Evolutionary conservation across 1,284 basidiomycete genomes (phyloP).

Genomic region (Cryptococcus hybrid): DNA sequence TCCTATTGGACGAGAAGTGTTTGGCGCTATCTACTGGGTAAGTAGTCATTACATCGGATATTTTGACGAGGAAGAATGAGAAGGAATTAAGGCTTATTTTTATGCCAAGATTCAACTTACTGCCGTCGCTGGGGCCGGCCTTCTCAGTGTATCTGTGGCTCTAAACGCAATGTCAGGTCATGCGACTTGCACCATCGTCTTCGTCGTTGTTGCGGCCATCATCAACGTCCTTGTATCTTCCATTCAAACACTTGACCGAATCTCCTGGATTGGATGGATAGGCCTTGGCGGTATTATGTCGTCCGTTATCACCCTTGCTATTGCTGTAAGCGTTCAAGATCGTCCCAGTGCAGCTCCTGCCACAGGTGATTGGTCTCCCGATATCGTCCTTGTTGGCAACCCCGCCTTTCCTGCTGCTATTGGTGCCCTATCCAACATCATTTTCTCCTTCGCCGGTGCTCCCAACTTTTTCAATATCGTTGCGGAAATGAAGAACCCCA

Average conservation of each 20-base stretch:
- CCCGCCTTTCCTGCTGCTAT: slow-evolving; percentile 41
- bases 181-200: slow-evolving; percentile 44
- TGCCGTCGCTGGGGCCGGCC: slow-evolving; percentile 30
- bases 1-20: slow-evolving; percentile 32
- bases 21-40: slow-evolving; percentile 30
- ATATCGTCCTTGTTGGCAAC: slow-evolving; percentile 29
- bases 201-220: slow-evolving; percentile 32
- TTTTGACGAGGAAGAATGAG: no score
- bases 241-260: slow-evolving; percentile 37
- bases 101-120: slow-evolving; percentile 6
- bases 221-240: slow-evolving; percentile 3
- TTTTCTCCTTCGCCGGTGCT: slow-evolving; percentile 41
- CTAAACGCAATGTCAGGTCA: slow-evolving; percentile 48
- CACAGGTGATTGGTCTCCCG: slow-evolving; percentile 1
- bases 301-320: slow-evolving; percentile 42
- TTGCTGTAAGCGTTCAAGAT: slow-evolving; percentile 46
- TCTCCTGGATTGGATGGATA: slow-evolving; percentile 47
- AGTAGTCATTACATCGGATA: no score
- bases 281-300: slow-evolving; percentile 32
- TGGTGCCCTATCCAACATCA: slow-evolving; percentile 37
- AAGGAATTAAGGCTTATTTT: not conserved
- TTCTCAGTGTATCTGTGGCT: slow-evolving; percentile 43
- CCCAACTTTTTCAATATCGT: slow-evolving; percentile 43
- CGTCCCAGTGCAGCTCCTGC: slow-evolving; percentile 31
- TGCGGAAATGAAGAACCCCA: slow-evolving; percentile 48